phyloP scores from a whole-genome alignment of 140 eudicot genomes.

The Anethum foeniculum region DNA sequence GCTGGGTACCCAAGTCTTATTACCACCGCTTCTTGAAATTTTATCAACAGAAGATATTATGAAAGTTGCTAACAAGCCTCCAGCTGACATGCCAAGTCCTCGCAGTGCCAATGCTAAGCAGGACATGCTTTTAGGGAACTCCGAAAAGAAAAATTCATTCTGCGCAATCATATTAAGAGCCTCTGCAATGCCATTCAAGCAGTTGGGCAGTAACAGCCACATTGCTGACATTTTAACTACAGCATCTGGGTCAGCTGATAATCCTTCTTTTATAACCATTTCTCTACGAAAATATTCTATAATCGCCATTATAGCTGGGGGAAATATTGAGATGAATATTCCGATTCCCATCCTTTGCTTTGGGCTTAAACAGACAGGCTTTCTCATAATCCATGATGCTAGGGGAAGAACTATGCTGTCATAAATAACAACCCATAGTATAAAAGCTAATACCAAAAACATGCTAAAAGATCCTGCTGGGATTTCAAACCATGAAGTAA shows the following conservation, averaged over 20 bases:
- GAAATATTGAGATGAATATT: neutral
- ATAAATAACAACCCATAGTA: neutral
- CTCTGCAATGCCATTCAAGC: neutral
- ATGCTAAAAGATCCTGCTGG: constrained; percentile 1
- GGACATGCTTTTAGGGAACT: neutral
- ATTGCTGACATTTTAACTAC: neutral
- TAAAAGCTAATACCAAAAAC: neutral
- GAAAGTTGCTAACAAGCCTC: neutral
- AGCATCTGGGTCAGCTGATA: neutral
- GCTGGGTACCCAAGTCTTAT: neutral
- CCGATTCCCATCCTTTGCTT: constrained; percentile 1
- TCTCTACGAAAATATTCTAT: neutral
- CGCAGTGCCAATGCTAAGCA: neutral
- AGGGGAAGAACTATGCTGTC: neutral
- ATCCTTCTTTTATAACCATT: neutral
- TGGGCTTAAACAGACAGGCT: neutral
- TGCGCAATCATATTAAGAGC: neutral
- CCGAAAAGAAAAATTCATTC: neutral
- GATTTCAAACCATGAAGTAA: neutral
- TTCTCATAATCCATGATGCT: neutral
- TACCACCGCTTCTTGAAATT: neutral
- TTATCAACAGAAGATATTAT: neutral
- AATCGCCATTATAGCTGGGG: neutral
- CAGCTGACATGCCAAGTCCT: neutral
- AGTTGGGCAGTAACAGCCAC: neutral